These are phyloP conservation scores for Trapa bicornis DNA, from an alignment of 345 rosid species.

Conservation along the genomic window DNA sequence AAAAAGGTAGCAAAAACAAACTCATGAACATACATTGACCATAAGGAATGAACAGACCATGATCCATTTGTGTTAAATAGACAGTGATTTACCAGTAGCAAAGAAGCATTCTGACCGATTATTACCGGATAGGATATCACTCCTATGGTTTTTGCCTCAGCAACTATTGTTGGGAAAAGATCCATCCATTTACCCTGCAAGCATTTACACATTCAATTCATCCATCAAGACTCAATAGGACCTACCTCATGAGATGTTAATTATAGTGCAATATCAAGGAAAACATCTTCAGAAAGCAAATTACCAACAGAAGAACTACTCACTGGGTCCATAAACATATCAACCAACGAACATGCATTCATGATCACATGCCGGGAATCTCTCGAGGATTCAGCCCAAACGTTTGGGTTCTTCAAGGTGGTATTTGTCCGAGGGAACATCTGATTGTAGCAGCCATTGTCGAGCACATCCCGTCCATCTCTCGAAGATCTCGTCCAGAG, in stretches of 20 bases:
- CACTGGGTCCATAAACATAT: constrained; percentile 93
- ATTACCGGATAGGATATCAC: constrained; percentile 51
- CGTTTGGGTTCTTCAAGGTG: constrained; percentile 56
- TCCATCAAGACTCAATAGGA: too few species aligned
- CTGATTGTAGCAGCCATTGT: constrained; percentile 55
- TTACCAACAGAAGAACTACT: constrained; percentile 11
- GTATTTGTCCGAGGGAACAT: constrained; percentile 53
- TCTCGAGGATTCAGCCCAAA: constrained; percentile 68
- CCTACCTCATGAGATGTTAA: too few species aligned
- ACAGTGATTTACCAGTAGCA: constrained; percentile 53
- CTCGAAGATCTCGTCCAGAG: constrained; percentile 50
- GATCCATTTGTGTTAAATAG: not conserved
- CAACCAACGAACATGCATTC: constrained; percentile 68
- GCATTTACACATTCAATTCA: not conserved
- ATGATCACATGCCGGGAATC: constrained; percentile 83
- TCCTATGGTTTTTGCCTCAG: constrained; percentile 64
- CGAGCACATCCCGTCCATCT: constrained; percentile 55
- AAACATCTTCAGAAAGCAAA: not conserved
- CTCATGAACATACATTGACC: not conserved
- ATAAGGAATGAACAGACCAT: not conserved
- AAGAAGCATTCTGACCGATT: constrained; percentile 51
- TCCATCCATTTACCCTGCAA: constrained; percentile 73
- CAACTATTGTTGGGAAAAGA: constrained; percentile 65
- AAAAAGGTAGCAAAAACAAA: constrained; percentile 2
- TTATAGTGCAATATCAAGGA: too few species aligned